Conservation (phyloP, 306 rosid genomes). For the Acacia crassicarpa region DNA sequence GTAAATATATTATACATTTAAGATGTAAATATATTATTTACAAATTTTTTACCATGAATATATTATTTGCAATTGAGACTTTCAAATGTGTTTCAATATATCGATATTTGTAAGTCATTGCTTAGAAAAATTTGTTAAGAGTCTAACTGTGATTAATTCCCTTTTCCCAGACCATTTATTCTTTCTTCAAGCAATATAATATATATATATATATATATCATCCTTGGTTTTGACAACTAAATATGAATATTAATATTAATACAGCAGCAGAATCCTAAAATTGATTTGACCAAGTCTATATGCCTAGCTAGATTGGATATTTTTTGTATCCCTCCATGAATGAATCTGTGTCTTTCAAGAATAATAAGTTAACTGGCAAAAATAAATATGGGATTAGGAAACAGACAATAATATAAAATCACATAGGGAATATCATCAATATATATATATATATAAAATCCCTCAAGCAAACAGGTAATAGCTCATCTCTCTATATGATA, state of each 20-base stretch:
- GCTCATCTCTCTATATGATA: background rate
- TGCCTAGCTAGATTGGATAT: background rate
- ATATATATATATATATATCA: background rate
- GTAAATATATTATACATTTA: no score
- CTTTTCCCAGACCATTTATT: no score
- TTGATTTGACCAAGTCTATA: background rate
- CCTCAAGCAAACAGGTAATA: slow-evolving; percentile 33
- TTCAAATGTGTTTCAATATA: no score
- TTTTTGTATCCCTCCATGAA: background rate
- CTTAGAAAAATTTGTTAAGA: no score
- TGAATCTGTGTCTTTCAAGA: background rate
- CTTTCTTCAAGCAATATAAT: no score
- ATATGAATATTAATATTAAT: background rate
- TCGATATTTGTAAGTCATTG: no score
- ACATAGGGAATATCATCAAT: slow-evolving; percentile 36
- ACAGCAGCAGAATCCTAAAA: background rate
- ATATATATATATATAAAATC: background rate
- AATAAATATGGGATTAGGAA: background rate
- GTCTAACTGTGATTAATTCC: no score
- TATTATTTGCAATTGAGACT: no score
- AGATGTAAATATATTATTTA: no score
- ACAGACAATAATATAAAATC: slow-evolving; percentile 25
- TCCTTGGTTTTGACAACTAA: slow-evolving; percentile 30
- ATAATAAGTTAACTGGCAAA: background rate
- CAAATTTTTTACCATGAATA: no score